Evolutionary conservation across 352 stramenopile genomes (phyloP), one percentile per base, ranked within the genome.

Genomic region (Pseudoperonospora humuli): DNA sequence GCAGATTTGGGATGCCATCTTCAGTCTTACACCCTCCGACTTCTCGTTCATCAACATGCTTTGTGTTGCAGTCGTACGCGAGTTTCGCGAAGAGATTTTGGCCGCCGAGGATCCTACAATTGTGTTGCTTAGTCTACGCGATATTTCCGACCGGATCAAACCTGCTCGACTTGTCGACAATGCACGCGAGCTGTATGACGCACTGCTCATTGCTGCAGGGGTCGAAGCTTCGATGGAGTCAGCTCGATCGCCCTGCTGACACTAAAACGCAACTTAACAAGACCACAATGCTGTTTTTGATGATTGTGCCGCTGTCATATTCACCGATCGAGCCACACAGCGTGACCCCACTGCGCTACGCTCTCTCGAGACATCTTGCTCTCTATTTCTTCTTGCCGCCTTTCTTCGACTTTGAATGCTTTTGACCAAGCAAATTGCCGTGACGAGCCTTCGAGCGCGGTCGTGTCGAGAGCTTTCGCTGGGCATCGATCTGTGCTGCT

Each of bases 191-290:
- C n/a, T n/a, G n/a, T n/a, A n/a, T n/a, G n/a, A n/a, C n/a, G n/a
- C n/a, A n/a, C n/a, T n/a, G n/a, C n/a, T n/a, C n/a, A n/a, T n/a
- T n/a, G n/a, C n/a, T n/a, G n/a, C n/a, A n/a, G n/a, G n/a, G n/a
- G 58, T 79, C 2, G 70, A 87, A 43, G 63, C 75, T 3, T 70
- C 61, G 8, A 63, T 57, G n/a, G n/a, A n/a, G n/a, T n/a, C n/a
- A n/a, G n/a, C n/a, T n/a, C n/a, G 37, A 26, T 26, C 4, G 4
- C 23, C 7, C 4, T 26, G 23, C 23, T 26, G 4, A 26, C 7
- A 26, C 4, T 26, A 7, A 26, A 4, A 26, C 7, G 7, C 4
- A 8, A 26, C 14, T 15, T 15, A 32, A 6, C 25, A 34, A 39
- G 35, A 27, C 14, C n/a, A 29, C 25, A 32, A 32, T 45, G 48